A percentile compares a stretch with the other conserved stretches of the same genome.
phyloP scores from a whole-genome alignment of 2,329 filamentous ascomycete genomes.

The Pseudomassariella vexata region DNA sequence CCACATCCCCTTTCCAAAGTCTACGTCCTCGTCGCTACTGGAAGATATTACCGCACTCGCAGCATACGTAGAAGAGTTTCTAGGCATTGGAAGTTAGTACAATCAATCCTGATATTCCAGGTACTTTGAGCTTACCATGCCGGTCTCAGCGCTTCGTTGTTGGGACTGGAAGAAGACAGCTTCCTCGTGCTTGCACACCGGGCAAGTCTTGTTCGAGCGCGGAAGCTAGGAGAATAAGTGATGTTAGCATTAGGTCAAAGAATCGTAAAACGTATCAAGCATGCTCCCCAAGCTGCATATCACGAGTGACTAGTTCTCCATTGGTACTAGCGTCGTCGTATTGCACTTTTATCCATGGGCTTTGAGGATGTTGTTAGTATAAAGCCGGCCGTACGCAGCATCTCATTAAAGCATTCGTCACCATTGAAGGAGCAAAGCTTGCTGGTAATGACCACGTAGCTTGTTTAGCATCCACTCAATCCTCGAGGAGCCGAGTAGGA shows the following conservation, averaged over 20 bases:
- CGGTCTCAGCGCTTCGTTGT: conserved; percentile 91
- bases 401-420: no score
- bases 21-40: conserved; percentile 37
- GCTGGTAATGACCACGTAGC: no score
- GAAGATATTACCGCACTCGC: conserved; percentile 86
- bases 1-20: conserved; percentile 13
- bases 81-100: conserved; percentile 26
- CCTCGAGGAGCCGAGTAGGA: no score
- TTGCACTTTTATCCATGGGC: no score
- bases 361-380: no score
- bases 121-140: conserved; percentile 68
- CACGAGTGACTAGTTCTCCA: no score
- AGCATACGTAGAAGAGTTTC: conserved; percentile 95
- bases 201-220: conserved; percentile 79
- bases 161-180: conserved; percentile 99
- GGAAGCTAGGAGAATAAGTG: conserved; percentile 65
- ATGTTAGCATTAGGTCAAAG: conserved; percentile 30
- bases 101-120: background rate
- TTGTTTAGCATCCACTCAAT: no score
- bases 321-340: no score
- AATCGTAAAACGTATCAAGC: conserved; percentile 16
- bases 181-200: conserved; percentile 77
- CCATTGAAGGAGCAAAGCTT: no score
- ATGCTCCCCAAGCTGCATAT: conserved; percentile 13
- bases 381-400: no score